These are phyloP conservation scores for Pestalotiopsis sp. DNA, from an alignment of 2,329 filamentous ascomycete species.

Conservation along the genomic window DNA sequence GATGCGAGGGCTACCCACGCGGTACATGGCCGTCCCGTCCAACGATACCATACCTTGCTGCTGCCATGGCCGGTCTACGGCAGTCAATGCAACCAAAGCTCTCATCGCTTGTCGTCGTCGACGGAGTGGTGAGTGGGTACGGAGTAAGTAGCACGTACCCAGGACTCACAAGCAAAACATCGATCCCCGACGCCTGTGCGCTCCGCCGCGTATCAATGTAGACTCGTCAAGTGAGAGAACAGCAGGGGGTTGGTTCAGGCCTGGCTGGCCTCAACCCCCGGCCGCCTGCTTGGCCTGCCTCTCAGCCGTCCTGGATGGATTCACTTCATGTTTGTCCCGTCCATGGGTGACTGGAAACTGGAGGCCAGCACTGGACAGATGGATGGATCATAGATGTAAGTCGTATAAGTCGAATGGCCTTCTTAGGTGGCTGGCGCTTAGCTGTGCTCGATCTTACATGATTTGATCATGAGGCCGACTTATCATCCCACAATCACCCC, in stretches of 20 bases:
- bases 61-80: conserved; percentile 5
- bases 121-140: conserved; percentile 24
- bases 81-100: not conserved
- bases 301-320: not conserved
- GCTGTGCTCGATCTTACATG: not conserved
- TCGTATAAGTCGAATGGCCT: not conserved
- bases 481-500: not conserved
- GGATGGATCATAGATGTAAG: not conserved
- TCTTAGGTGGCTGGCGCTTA: conserved; percentile 13
- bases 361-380: not conserved
- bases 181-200: conserved; percentile 32
- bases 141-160: conserved; percentile 24
- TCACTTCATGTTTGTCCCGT: not conserved
- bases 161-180: conserved; percentile 24
- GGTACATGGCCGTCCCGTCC: not conserved
- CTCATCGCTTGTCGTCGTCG: conserved; percentile 18
- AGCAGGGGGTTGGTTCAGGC: conserved; percentile 17
- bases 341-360: too few relatives aligned
- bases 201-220: conserved; percentile 18
- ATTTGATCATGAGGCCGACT: not conserved
- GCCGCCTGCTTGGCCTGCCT: not conserved
- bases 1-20: conserved; percentile 1
- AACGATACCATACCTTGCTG: conserved; percentile 7
- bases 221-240: conserved; percentile 22
- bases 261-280: conserved; percentile 19